Evolutionary conservation across 805 yeast genomes (phyloP).

Genomic region (Starmerella scarabaei): DNA sequence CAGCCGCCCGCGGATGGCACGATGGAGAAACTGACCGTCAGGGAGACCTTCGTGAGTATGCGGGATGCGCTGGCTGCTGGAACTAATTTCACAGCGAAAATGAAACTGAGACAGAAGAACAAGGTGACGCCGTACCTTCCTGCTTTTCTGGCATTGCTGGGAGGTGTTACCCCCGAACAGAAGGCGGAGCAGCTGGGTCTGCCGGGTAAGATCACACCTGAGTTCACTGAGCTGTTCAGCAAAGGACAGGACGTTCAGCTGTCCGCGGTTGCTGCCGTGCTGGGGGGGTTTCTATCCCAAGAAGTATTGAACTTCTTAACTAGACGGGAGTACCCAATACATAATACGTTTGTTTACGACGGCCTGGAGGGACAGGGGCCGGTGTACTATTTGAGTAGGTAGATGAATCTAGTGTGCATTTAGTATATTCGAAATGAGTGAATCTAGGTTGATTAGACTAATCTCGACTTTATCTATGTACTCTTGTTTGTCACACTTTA

Average conservation of each 20-base stretch:
- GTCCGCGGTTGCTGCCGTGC: constrained; percentile 70
- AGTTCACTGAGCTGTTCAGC: constrained; percentile 26
- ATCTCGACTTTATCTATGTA: too few species aligned
- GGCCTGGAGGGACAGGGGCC: constrained; percentile 65
- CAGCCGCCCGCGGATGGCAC: constrained; percentile 26
- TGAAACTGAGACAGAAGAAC: constrained; percentile 30
- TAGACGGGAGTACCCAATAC: constrained; percentile 63
- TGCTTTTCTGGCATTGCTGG: constrained; percentile 42
- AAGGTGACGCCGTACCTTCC: constrained; percentile 47
- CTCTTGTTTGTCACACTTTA: too few species aligned
- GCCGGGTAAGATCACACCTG: constrained; percentile 36
- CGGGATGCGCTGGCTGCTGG: constrained; percentile 15
- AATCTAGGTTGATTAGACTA: too few species aligned
- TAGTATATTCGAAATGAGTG: too few species aligned
- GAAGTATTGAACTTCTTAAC: constrained; percentile 76
- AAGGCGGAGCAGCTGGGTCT: constrained; percentile 29
- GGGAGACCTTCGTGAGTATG: constrained; percentile 21
- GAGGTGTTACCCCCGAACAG: constrained; percentile 22
- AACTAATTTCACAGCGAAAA: constrained; percentile 7
- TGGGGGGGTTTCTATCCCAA: constrained; percentile 86
- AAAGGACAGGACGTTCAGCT: constrained; percentile 40
- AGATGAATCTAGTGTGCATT: too few species aligned
- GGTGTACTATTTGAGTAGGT: constrained; percentile 41
- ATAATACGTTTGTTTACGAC: constrained; percentile 68
- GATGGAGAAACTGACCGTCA: constrained; percentile 29